Percentiles rank a stretch among this genome's conserved stretches.
Conservation (phyloP, 768 basidiomycete species). For the Calocera cornea region DNA sequence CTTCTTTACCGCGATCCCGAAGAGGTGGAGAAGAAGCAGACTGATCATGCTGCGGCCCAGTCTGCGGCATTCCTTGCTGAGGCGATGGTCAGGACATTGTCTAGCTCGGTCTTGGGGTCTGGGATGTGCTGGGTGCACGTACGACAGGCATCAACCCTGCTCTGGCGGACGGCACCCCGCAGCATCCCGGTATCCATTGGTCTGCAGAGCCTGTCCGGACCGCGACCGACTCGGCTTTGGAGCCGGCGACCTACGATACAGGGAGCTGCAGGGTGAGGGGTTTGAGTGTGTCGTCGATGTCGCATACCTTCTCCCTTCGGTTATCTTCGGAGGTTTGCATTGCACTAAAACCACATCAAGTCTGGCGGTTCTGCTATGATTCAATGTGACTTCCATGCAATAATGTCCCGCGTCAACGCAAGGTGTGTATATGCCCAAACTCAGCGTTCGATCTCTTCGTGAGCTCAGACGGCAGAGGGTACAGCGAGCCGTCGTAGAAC, state of each 20-base stretch:
- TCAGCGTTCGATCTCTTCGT: too few relatives aligned
- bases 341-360: not conserved
- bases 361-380: not conserved
- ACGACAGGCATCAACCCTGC: constrained; percentile 13
- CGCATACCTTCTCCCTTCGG: not conserved
- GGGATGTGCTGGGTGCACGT: constrained; percentile 35
- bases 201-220: constrained; percentile 45
- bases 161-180: constrained; percentile 16
- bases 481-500: too few relatives aligned
- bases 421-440: not conserved
- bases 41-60: constrained; percentile 84
- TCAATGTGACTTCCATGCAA: not conserved
- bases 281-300: not conserved
- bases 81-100: constrained; percentile 37
- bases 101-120: constrained; percentile 40
- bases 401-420: not conserved
- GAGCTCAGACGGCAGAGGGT: not conserved
- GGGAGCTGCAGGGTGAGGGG: not conserved
- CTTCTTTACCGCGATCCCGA: constrained; percentile 99
- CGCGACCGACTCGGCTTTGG: constrained; percentile 75
- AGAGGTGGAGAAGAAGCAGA: constrained; percentile 96
- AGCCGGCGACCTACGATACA: constrained; percentile 33
- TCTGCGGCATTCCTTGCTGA: constrained; percentile 39
- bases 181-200: constrained; percentile 51
- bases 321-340: not conserved